Conservation (phyloP, 345 rosid species). For the Citrus cavaleriei region DNA sequence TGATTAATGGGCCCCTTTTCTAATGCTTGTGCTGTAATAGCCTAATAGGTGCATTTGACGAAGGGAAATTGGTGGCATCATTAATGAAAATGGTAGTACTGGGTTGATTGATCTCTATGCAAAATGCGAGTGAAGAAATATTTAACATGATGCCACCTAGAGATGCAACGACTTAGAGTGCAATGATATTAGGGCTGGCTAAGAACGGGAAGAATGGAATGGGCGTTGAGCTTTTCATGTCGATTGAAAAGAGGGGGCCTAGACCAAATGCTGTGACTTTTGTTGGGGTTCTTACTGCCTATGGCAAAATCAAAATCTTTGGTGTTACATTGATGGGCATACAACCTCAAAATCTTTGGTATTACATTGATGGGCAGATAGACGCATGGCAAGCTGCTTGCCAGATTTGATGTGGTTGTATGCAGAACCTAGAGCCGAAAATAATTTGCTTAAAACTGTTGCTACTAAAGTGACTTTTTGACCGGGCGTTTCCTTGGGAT, state of each 20-base stretch:
- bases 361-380: not conserved
- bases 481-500: not conserved
- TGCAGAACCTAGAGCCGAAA: not conserved
- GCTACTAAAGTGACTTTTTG: not conserved
- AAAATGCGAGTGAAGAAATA: conserved; percentile 17
- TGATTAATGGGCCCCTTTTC: conserved; percentile 21
- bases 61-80: conserved; percentile 32
- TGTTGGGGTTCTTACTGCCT: conserved; percentile 21
- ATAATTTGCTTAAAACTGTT: not conserved
- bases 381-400: not conserved
- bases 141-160: conserved; percentile 23
- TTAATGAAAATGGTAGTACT: conserved; percentile 23
- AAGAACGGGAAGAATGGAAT: conserved; percentile 24
- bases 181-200: conserved; percentile 31
- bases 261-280: not conserved
- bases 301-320: not conserved
- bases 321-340: not conserved
- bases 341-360: not conserved
- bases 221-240: conserved; percentile 18
- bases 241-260: conserved; percentile 32
- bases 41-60: conserved; percentile 29
- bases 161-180: conserved; percentile 38
- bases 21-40: conserved; percentile 28
- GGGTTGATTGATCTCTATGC: conserved; percentile 31
- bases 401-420: not conserved